phyloP scores from a whole-genome alignment of 1,284 basidiomycete species.

The Leccinum subfulvum region DNA sequence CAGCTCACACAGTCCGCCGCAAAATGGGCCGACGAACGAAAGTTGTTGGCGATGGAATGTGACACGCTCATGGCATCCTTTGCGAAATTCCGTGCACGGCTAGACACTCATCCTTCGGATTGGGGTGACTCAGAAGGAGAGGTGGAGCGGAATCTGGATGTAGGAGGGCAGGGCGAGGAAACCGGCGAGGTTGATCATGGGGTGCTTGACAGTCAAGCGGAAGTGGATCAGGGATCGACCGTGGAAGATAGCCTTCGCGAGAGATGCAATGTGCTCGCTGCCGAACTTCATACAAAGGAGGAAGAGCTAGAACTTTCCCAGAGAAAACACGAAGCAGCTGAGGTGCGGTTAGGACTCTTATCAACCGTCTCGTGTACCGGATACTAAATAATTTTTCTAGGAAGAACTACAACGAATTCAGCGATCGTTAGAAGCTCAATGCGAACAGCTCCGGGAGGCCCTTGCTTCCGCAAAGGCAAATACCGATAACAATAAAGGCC shows the following conservation, averaged over 20 bases:
- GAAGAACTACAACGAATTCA: slow-evolving; percentile 21
- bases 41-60: slow-evolving; percentile 22
- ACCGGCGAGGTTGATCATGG: slow-evolving; percentile 14
- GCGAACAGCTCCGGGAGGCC: slow-evolving; percentile 21
- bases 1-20: slow-evolving; percentile 32
- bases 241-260: slow-evolving; percentile 11
- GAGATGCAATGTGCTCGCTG: slow-evolving; percentile 18
- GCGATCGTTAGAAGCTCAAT: slow-evolving; percentile 19
- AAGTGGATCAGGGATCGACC: slow-evolving; percentile 14
- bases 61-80: slow-evolving; percentile 33
- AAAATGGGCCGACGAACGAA: slow-evolving; percentile 33
- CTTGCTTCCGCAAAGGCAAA: slow-evolving; percentile 17
- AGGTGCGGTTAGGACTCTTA: slow-evolving; percentile 19
- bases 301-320: slow-evolving; percentile 21
- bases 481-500: neutral
- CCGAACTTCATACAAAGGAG: slow-evolving; percentile 24
- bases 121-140: slow-evolving; percentile 28
- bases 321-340: slow-evolving; percentile 16
- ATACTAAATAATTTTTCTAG: slow-evolving; percentile 15
- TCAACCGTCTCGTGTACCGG: slow-evolving; percentile 6
- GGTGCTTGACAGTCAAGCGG: neutral
- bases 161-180: slow-evolving; percentile 19
- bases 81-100: slow-evolving; percentile 31
- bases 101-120: slow-evolving; percentile 25
- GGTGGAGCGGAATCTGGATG: slow-evolving; percentile 26